Percentiles rank a stretch among this genome's conserved stretches.
Conservation (phyloP, 1,284 basidiomycete species). For the Moesziomyces globuligerus region DNA sequence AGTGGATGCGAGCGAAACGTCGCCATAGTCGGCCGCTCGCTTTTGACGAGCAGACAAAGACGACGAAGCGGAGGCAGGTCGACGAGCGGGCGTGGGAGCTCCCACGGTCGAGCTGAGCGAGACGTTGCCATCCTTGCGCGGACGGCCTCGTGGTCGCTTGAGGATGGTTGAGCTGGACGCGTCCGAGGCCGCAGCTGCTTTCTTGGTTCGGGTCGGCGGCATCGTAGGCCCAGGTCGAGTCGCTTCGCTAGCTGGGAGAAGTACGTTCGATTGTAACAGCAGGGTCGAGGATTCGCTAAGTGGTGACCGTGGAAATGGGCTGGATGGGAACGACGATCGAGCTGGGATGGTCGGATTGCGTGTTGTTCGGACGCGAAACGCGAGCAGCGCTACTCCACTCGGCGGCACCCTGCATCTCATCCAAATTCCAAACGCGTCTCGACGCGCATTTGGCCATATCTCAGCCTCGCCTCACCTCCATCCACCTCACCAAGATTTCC, state of each 20-base stretch:
- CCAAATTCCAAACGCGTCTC: slow-evolving; percentile 17
- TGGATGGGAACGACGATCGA: not conserved
- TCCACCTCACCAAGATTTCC: not conserved
- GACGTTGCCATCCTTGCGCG: slow-evolving; percentile 17
- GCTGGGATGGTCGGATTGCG: not conserved
- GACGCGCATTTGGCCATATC: slow-evolving; percentile 10
- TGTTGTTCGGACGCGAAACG: slow-evolving; percentile 13
- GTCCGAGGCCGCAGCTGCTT: slow-evolving; percentile 9
- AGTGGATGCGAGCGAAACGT: slow-evolving; percentile 34
- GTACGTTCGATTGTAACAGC: no score
- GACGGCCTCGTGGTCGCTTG: slow-evolving; percentile 10
- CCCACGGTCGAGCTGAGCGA: slow-evolving; percentile 37
- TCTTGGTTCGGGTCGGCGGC: slow-evolving; percentile 2
- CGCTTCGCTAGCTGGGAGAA: no score
- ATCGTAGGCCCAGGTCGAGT: slow-evolving; percentile 7
- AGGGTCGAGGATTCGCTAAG: no score
- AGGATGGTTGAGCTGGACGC: slow-evolving; percentile 9
- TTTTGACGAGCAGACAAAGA: not conserved
- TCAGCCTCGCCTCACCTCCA: not conserved
- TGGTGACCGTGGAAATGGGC: not conserved
- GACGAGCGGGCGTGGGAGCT: slow-evolving; percentile 22
- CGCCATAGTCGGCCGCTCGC: not conserved
- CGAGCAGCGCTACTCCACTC: not conserved
- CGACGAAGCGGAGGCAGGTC: not conserved
- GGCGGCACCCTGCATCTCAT: not conserved